Base-by-base conservation (phyloP, 768 basidiomycete genomes). In the Pleurotus cornucopiae region DNA sequence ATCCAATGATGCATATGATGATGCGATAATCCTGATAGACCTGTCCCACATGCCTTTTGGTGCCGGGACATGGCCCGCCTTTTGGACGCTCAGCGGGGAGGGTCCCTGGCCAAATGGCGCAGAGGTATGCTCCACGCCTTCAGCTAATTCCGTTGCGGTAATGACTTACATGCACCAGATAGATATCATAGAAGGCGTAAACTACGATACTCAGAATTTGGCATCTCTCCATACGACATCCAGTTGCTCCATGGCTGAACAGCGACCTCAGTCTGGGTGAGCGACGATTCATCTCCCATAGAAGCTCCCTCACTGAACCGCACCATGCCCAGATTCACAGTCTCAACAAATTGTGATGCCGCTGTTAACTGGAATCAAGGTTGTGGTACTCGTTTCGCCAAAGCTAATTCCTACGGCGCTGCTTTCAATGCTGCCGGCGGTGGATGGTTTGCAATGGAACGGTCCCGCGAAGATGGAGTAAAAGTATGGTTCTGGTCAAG, bases 401-500 rank as follows among this genome's bases (percentile, higher is more conserved):
- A 66, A 4, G 58, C 67, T 14, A 66, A 70, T 16, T 78, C 79
- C 11, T 82, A 77, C 61, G 83, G 82, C 20, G 5, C 62, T 26
- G 63, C 57, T 12, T 83, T 85, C 69, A 85, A 86, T 63, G 25
- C 37, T 11, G 67, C 65, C 12, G 76, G 78, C 23, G 88, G 88
- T 21, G 88, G 88, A 0, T 84, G 72, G 73, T 88, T 77, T 64
- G 84, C 73, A 47, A 72, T 85, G 74, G 63, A 70, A 57, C 76
- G 78, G 40, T 71, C 74, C 21, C 54, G 47, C 6, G 40, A 57
- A 0, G 68, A 66, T 2, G 82, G 83, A 20, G 72, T 89, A 40
- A 75, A 72, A 52, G 65, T 87, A 26, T 90, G 84, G 81, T 88
- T 83, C 65, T 86, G 82, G 81, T 63, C 79, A 11, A 71, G 83